Evolutionary conservation across 2,329 filamentous ascomycete genomes (phyloP), one percentile per base, ranked within the genome.

Genomic region (Ophiostoma novo-ulmi): DNA sequence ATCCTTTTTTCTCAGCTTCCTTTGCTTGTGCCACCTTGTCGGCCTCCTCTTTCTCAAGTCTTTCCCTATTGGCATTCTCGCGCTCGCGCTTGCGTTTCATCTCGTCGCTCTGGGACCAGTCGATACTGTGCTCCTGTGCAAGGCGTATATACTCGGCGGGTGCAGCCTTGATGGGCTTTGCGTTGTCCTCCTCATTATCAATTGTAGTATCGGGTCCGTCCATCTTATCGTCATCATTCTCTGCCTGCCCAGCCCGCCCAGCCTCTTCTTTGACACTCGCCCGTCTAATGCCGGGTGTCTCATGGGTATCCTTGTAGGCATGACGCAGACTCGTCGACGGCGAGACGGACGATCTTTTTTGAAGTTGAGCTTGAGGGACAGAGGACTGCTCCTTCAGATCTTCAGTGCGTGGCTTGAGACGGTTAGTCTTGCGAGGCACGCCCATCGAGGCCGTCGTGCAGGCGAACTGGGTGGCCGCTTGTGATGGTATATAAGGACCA

Each of bases 61-160:
- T 26, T 41, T 66, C 44, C 17, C 26, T 26, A 44, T 44, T 41
- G 14, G 64, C 64, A n/a, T 8, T 13, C 22, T 35, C 55, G 22
- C 26, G 20, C 48, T 65, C 35, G 36, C 66, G 64, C 55, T 48
- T 65, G 72, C 58, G 72, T 4, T 38, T 5, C 61, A 22, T 68
- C 77, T 87, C 84, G 73, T 88, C 86, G 74, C 81, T 84, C 76
- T 88, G 86, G 39, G 84, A 84, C 87, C 87, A 89, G 76, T 88
- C 85, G 70, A 84, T 82, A 41, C 82, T 79, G 74, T 81, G 80
- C 70, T 81, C 78, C 39, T 80, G 73, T 17, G 75, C 75, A 64
- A 72, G 72, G 5, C 71, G 72, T 11, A 48, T 48, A 22, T 67
- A 67, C 38, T 67, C 65, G 39, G 65, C 65, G 13, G 65, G 65